phyloP scores from a whole-genome alignment of 2,329 filamentous ascomycete genomes.

The Cyphellophora attinorum region DNA sequence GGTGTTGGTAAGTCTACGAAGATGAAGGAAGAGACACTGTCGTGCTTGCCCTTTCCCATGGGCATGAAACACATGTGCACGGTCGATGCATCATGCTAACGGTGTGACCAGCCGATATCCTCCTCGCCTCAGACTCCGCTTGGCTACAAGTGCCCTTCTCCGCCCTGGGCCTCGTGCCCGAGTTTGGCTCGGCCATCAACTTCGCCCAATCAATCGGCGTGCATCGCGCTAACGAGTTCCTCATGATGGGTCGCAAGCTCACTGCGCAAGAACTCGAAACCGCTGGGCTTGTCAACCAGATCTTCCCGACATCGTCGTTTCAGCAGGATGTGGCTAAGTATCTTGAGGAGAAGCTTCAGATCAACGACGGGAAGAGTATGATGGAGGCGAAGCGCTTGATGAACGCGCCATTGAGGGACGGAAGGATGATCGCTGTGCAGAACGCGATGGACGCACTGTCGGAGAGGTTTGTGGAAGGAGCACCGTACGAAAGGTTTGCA shows the following conservation, averaged over 20 bases:
- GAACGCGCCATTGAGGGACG: slow-evolving; percentile 35
- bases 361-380: slow-evolving; percentile 44
- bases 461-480: slow-evolving; percentile 40
- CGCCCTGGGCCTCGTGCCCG: slow-evolving; percentile 39
- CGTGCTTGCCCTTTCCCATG: no score
- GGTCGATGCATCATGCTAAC: no score
- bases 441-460: slow-evolving; percentile 39
- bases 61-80: no score
- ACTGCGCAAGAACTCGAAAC: slow-evolving; percentile 32
- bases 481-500: slow-evolving; percentile 34
- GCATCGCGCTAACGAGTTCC: slow-evolving; percentile 42
- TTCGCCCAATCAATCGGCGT: slow-evolving; percentile 40
- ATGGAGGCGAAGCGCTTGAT: slow-evolving; percentile 43
- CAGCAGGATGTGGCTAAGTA: slow-evolving; percentile 31
- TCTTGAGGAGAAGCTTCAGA: slow-evolving; percentile 38
- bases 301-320: slow-evolving; percentile 34
- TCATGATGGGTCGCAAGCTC: slow-evolving; percentile 42
- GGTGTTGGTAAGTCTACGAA: slow-evolving; percentile 27
- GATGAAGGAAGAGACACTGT: no score
- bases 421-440: slow-evolving; percentile 36
- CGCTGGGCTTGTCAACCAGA: slow-evolving; percentile 37
- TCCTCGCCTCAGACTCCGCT: slow-evolving; percentile 33
- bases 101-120: slow-evolving; percentile 33
- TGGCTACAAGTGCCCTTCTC: slow-evolving; percentile 42
- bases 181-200: slow-evolving; percentile 37